Evolutionary conservation across 139 green algal species (phyloP).

Genomic region (Coelastrella sp.): DNA sequence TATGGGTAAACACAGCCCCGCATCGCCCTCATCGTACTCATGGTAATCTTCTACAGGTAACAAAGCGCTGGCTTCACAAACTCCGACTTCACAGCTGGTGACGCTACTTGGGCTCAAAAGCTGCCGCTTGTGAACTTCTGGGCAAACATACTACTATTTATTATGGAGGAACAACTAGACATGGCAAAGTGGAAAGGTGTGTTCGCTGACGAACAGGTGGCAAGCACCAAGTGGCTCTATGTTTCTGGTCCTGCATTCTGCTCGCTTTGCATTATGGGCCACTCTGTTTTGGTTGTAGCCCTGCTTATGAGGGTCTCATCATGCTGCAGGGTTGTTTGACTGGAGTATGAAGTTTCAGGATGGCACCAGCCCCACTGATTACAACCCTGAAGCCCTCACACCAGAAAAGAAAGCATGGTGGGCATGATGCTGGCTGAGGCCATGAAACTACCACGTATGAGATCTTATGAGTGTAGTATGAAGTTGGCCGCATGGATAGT

Average conservation of each 20-base stretch:
- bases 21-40: no score
- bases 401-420: conserved; percentile 60
- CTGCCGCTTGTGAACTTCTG: no score
- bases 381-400: conserved; percentile 1
- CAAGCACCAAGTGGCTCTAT: no score
- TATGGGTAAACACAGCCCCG: no score
- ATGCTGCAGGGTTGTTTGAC: conserved; percentile 83
- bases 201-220: not conserved
- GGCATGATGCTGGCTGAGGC: not conserved
- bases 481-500: no score
- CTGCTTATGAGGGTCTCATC: not conserved
- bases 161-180: not conserved
- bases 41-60: no score
- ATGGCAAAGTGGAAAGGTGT: conserved; percentile 47
- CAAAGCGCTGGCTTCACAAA: no score
- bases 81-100: no score
- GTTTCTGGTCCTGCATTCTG: not conserved
- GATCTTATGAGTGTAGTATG: no score
- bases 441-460: no score
- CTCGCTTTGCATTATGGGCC: not conserved
- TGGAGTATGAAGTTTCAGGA: conserved; percentile 84
- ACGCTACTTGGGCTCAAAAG: no score
- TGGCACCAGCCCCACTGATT: conserved; percentile 21
- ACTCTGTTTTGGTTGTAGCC: not conserved
- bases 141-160: not conserved